phyloP scores from a whole-genome alignment of 176 grass and related monocot species.

The Coix lacrymajobi region DNA sequence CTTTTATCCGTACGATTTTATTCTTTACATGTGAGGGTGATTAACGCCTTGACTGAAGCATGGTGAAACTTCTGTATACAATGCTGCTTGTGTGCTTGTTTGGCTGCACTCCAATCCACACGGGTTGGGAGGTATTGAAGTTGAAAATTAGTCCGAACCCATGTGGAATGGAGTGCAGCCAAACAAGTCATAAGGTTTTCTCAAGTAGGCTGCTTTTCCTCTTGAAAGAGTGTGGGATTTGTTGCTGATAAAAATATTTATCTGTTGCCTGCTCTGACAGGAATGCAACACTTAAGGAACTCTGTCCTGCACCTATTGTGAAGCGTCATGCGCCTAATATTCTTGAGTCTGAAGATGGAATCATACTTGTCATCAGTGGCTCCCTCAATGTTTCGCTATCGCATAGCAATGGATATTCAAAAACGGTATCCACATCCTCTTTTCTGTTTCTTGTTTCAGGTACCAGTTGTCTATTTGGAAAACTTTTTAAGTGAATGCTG shows the following conservation, averaged over 20 bases:
- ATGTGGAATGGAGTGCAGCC: no score
- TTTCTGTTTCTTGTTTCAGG: background rate
- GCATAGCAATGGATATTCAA: background rate
- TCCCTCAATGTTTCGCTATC: background rate
- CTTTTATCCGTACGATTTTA: background rate
- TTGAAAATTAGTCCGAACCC: no score
- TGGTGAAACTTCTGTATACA: background rate
- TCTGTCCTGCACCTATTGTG: conserved; percentile 14
- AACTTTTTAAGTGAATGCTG: background rate
- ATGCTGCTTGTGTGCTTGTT: background rate
- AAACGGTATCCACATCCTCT: conserved; percentile 7
- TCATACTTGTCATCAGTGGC: background rate
- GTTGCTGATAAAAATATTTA: background rate
- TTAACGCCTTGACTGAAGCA: background rate
- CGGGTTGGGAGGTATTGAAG: no score
- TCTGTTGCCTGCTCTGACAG: conserved; percentile 7
- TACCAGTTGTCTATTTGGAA: background rate
- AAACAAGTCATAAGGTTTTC: background rate
- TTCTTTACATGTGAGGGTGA: background rate
- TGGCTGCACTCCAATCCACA: no score
- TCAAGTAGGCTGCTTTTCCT: background rate
- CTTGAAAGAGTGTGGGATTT: background rate
- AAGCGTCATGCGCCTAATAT: background rate
- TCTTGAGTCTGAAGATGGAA: conserved; percentile 18
- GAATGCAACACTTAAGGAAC: background rate